phyloP scores from a whole-genome alignment of 768 basidiomycete genomes.

The Crepidotus variabilis region DNA sequence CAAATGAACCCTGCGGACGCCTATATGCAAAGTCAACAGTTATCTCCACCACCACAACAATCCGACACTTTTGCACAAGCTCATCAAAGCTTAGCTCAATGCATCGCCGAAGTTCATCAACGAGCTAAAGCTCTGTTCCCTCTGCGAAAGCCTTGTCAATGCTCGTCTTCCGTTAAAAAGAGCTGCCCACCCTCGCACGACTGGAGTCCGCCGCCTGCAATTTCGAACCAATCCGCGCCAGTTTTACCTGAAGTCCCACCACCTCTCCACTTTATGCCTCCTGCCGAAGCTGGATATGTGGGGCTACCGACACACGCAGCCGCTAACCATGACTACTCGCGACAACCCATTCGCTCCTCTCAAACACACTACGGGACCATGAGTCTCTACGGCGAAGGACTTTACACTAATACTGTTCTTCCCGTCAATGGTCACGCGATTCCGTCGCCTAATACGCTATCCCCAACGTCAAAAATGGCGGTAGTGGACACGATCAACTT shows the following conservation, averaged over 20 bases:
- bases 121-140: slow-evolving; percentile 40
- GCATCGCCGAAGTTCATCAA: slow-evolving; percentile 44
- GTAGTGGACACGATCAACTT: slow-evolving; percentile 44
- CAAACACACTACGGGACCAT: slow-evolving; percentile 9
- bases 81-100: slow-evolving; percentile 41
- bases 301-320: slow-evolving; percentile 6
- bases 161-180: slow-evolving; percentile 23
- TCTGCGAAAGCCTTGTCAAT: slow-evolving; percentile 40
- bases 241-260: slow-evolving; percentile 33
- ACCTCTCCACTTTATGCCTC: background rate
- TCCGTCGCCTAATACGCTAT: slow-evolving; percentile 20
- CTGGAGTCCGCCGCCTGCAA: slow-evolving; percentile 39
- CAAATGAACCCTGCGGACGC: slow-evolving; percentile 1
- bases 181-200: slow-evolving; percentile 40
- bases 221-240: slow-evolving; percentile 26
- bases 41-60: slow-evolving; percentile 19
- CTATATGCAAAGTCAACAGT: slow-evolving; percentile 13
- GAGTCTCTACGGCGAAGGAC: slow-evolving; percentile 14
- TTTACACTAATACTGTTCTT: slow-evolving; percentile 30
- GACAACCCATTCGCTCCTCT: slow-evolving; percentile 1
- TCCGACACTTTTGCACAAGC: slow-evolving; percentile 36
- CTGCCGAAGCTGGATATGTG: background rate
- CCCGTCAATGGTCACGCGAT: slow-evolving; percentile 25
- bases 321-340: slow-evolving; percentile 2
- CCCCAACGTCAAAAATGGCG: slow-evolving; percentile 34